phyloP scores from a whole-genome alignment of 2,329 filamentous ascomycete genomes.

The Penicillium sp. region DNA sequence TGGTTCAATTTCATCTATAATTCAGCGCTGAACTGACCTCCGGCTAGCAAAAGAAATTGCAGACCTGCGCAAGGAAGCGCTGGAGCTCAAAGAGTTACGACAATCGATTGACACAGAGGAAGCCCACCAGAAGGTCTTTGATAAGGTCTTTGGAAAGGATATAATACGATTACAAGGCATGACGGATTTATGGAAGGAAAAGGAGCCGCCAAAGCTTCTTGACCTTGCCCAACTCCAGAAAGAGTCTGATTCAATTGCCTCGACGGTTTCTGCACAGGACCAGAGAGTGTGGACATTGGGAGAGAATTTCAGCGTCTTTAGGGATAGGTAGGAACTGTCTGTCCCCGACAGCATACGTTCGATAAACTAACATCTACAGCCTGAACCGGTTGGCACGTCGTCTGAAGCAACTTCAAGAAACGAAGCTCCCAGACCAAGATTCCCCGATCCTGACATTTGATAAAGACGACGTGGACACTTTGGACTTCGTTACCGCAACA shows the following conservation, averaged over 20 bases:
- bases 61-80: slow-evolving; percentile 79
- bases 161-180: slow-evolving; percentile 78
- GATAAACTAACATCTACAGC: slow-evolving; percentile 39
- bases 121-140: slow-evolving; percentile 78
- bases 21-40: slow-evolving; percentile 16
- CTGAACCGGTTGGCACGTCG: slow-evolving; percentile 73
- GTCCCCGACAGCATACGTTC: not conserved
- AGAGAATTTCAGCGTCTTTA: slow-evolving; percentile 84
- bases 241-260: slow-evolving; percentile 51
- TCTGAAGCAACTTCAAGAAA: slow-evolving; percentile 61
- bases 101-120: slow-evolving; percentile 73
- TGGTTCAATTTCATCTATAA: slow-evolving; percentile 15
- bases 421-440: slow-evolving; percentile 35
- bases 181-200: slow-evolving; percentile 94
- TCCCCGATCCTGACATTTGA: slow-evolving; percentile 76
- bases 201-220: slow-evolving; percentile 70
- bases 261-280: slow-evolving; percentile 60
- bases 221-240: slow-evolving; percentile 62
- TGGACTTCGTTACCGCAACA: slow-evolving; percentile 89
- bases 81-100: slow-evolving; percentile 78
- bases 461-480: slow-evolving; percentile 92
- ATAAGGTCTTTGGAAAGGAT: slow-evolving; percentile 88
- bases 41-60: slow-evolving; percentile 70
- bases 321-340: slow-evolving; percentile 57
- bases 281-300: slow-evolving; percentile 77